Percentiles rank a stretch among this genome's conserved stretches.
These are phyloP conservation scores for Eimeria praecox DNA, from an alignment of 169 alveolate species.

Conservation along the genomic window DNA sequence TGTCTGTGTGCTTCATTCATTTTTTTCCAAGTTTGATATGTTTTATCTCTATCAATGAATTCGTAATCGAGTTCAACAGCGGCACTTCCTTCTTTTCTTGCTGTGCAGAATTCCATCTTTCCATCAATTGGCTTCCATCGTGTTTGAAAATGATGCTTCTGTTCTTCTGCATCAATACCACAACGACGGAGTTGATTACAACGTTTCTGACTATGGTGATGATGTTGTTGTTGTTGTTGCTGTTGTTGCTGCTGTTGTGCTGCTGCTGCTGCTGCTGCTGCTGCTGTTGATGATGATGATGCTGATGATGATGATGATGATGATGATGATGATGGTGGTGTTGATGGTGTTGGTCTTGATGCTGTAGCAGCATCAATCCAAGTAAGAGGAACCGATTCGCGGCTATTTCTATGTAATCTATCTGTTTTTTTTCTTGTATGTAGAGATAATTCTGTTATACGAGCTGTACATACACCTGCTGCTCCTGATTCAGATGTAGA, in stretches of 20 bases:
- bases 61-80: conserved; percentile 60
- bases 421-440: conserved; percentile 60
- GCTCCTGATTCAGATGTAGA: neutral
- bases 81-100: conserved; percentile 61
- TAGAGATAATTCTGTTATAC: conserved; percentile 38
- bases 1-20: conserved; percentile 7
- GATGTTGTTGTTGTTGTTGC: neutral
- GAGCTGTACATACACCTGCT: conserved; percentile 58
- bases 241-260: too few species aligned
- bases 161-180: conserved; percentile 36
- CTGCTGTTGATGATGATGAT: neutral
- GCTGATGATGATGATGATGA: too few species aligned
- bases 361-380: too few species aligned
- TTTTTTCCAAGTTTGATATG: conserved; percentile 76
- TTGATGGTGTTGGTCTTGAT: neutral
- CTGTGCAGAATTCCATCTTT: conserved; percentile 71
- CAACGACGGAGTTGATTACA: conserved; percentile 64
- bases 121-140: conserved; percentile 77
- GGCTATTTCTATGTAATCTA: neutral
- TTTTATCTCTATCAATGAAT: conserved; percentile 62
- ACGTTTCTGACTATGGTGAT: neutral
- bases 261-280: neutral
- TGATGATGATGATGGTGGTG: neutral
- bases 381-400: too few species aligned
- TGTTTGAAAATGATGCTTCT: conserved; percentile 72